phyloP scores from a whole-genome alignment of 495 filamentous ascomycete genomes.

The Penicillium soppii region DNA sequence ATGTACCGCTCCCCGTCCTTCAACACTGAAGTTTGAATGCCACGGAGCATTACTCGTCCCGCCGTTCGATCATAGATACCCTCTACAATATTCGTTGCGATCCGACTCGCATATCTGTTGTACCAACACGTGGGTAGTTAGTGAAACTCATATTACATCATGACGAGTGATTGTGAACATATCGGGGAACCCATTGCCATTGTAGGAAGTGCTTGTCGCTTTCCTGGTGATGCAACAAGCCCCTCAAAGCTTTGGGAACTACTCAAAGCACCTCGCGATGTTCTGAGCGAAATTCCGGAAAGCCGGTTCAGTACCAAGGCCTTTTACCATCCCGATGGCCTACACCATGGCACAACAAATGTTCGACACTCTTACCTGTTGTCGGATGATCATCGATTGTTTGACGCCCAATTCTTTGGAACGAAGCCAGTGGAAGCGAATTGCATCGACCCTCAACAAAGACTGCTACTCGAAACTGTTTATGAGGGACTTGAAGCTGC shows the following conservation, averaged over 20 bases:
- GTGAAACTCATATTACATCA: constrained; percentile 4
- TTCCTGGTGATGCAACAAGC: constrained; percentile 49
- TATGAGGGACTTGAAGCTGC: constrained; percentile 61
- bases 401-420: constrained; percentile 59
- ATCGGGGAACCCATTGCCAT: constrained; percentile 42
- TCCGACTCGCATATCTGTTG: constrained; percentile 3
- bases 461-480: constrained; percentile 55
- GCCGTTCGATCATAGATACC: constrained; percentile 5
- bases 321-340: constrained; percentile 37
- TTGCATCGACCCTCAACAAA: constrained; percentile 52
- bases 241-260: constrained; percentile 38
- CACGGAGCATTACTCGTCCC: constrained; percentile 4
- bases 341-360: constrained; percentile 38
- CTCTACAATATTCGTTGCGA: constrained; percentile 5
- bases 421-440: constrained; percentile 56
- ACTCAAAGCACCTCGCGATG: constrained; percentile 32
- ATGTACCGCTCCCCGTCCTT: constrained; percentile 9
- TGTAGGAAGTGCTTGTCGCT: constrained; percentile 49
- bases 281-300: constrained; percentile 33
- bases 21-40: not conserved
- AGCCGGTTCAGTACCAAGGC: constrained; percentile 40
- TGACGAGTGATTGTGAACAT: constrained; percentile 8
- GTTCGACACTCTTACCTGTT: constrained; percentile 46
- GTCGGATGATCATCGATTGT: constrained; percentile 39
- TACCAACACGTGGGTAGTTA: not conserved